Evolutionary conservation across 2,329 filamentous ascomycete genomes (phyloP), one percentile per base, ranked within the genome.

Genomic region (Clonostachys rosea): DNA sequence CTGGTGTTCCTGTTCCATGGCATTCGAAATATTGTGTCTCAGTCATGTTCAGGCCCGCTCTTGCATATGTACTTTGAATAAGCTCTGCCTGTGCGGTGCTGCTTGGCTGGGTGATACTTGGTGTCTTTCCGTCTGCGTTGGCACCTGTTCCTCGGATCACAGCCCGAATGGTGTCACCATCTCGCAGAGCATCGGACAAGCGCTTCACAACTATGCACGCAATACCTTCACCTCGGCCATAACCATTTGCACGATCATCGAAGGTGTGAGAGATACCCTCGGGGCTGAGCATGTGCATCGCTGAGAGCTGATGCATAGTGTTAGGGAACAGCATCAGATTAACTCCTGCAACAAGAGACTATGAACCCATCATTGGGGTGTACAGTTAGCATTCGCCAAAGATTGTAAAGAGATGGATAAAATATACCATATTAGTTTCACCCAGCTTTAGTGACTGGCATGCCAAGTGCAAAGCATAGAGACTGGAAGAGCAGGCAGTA

Each of bases 211-310:
- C 54, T 2, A 87, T 59, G 16, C 78, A 69, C 0, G 72, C 80
- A 30, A 78, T 68, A 1, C 82, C 84, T 55, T 87, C 84, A 2
- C 82, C 83, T 34, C 82, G 71, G 0, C 76, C 81, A 55, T 86
- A 87, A 1, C 84, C 84, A 49, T 79, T 76, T n/a, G 79, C 83
- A 5, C 70, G 68, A 16, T 67, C 58, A 53, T 83, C 82, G 55
- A 78, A 83, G 6, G 75, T 75, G 49, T 73, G 73, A 33, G 66
- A 73, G 48, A 68, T 75, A 2, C 76, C 75, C 46, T 74, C 69
- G 2, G 73, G 68, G 40, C 74, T 75, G 1, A 80, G 62, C 45
- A 80, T 76, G 52, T 67, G 10, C 11, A 49, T 42, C 20, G 43
- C 44, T 9, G 34, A 17, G 20, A 45, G 17, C 17, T 39, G 34